A percentile compares a stretch with the other conserved stretches of the same genome.
phyloP scores from a whole-genome alignment of 2,329 filamentous ascomycete species.

The Verruconis gallopava region DNA sequence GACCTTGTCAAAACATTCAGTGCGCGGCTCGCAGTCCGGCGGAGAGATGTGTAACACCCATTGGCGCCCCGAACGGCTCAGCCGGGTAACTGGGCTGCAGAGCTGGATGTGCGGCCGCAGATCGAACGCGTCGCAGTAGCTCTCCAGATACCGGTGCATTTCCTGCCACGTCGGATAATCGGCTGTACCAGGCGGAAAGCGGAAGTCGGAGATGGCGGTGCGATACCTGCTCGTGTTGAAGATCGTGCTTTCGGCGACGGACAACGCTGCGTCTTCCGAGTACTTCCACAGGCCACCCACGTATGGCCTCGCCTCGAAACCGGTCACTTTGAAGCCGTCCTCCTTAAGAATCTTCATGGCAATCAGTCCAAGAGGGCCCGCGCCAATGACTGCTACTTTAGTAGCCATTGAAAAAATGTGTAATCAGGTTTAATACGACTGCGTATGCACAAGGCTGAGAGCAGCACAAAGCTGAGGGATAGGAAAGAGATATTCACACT shows the following conservation, averaged over 20 bases:
- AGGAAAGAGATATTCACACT: no score
- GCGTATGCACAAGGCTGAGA: no score
- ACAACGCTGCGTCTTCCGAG: constrained; percentile 19
- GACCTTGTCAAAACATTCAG: constrained; percentile 40
- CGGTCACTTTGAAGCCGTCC: constrained; percentile 30
- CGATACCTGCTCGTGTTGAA: constrained; percentile 28
- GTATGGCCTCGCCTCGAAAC: constrained; percentile 26
- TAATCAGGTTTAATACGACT: no score
- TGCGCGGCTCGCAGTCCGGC: constrained; percentile 15
- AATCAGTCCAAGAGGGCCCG: neutral
- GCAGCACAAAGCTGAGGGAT: no score
- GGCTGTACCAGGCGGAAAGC: constrained; percentile 27
- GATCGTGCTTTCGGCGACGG: constrained; percentile 18
- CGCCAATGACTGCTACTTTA: constrained; percentile 12
- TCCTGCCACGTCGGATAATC: constrained; percentile 16
- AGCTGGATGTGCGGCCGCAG: constrained; percentile 24
- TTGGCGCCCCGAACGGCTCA: constrained; percentile 19
- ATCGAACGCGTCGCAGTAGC: constrained; percentile 27
- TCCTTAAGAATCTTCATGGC: constrained; percentile 28
- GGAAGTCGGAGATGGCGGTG: constrained; percentile 29
- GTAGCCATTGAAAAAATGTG: no score
- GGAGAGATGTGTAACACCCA: constrained; percentile 22
- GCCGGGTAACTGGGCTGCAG: constrained; percentile 19
- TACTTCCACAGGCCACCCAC: constrained; percentile 35
- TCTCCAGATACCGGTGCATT: constrained; percentile 28